These are phyloP conservation scores for Penicillium pancosmium DNA, from an alignment of 495 filamentous ascomycete genomes.

Conservation along the genomic window DNA sequence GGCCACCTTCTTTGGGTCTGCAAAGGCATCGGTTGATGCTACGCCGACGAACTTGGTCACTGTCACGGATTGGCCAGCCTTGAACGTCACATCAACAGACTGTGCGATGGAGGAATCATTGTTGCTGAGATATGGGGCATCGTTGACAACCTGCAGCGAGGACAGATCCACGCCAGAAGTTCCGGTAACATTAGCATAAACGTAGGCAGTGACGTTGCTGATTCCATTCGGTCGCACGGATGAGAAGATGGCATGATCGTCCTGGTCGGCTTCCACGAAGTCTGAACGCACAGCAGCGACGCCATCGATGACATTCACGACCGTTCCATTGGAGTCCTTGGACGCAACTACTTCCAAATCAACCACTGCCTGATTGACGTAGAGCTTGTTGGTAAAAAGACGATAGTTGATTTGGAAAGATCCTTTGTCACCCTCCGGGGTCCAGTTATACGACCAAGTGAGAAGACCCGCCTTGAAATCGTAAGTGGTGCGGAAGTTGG, in stretches of 20 bases:
- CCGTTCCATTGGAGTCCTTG: constrained; percentile 46
- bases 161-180: constrained; percentile 50
- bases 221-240: constrained; percentile 60
- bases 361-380: constrained; percentile 64
- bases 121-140: constrained; percentile 49
- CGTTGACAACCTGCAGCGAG: constrained; percentile 43
- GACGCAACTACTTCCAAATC: constrained; percentile 57
- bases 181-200: constrained; percentile 54
- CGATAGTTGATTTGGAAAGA: constrained; percentile 60
- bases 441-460: constrained; percentile 70
- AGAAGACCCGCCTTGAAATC: constrained; percentile 64
- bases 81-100: constrained; percentile 50
- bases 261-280: constrained; percentile 54
- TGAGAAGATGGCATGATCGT: constrained; percentile 54
- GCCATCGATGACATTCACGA: constrained; percentile 63
- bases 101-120: constrained; percentile 66
- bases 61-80: constrained; percentile 49
- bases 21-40: constrained; percentile 64
- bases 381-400: constrained; percentile 63
- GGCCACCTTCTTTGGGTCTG: constrained; percentile 53
- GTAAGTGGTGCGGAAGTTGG: constrained; percentile 62
- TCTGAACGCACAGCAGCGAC: constrained; percentile 59
- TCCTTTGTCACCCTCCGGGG: constrained; percentile 50
- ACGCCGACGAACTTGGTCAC: constrained; percentile 62
- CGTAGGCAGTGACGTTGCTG: constrained; percentile 58